Evolutionary conservation across 805 yeast genomes (phyloP), one percentile per base, ranked within the genome.

Genomic region (Kodamaea sagamina): DNA sequence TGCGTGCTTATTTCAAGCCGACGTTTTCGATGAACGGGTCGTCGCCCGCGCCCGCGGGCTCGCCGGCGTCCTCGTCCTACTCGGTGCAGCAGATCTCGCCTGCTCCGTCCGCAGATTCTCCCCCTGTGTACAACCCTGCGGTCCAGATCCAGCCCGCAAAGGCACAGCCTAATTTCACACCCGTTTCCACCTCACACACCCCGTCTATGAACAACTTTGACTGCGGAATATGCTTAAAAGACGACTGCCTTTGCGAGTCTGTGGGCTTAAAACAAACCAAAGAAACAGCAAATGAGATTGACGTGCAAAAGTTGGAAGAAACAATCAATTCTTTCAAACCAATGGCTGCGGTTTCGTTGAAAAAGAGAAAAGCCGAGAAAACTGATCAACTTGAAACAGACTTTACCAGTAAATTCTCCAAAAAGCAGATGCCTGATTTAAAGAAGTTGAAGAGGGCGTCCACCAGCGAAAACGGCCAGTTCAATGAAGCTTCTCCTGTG

Each of bases 141-240:
- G 17, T 32, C 31, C 41, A 44, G 13, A n/a, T n/a, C n/a, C n/a
- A n/a, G n/a, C n/a, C n/a, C n/a, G n/a, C n/a, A n/a, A n/a, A n/a
- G n/a, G n/a, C n/a, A n/a, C n/a, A n/a, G n/a, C n/a, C n/a, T n/a
- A 46, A 49, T 35, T 24, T 43, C 32, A 53, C 57, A 9, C 51
- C 58, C 7, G 27, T 32, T 8, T 27, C 44, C 10, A 29, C 47
- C 12, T 8, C 47, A 9, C 17, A 37, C 34, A 36, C 51, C 4
- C 43, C 58, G 1, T 21, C 28, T n/a, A 47, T 41, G 21, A 43
- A 50, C 26, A 72, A 68, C 43, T 67, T 64, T 39, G 74, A 70
- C 52, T 84, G 90, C 59, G 84, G 82, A 2, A 78, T 80, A n/a
- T 84, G 90, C 57, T 59, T 68, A 32, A 82, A 82, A 57, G 89